Evolutionary conservation across 345 rosid species (phyloP).

Genomic region (Corchorus capsularis): DNA sequence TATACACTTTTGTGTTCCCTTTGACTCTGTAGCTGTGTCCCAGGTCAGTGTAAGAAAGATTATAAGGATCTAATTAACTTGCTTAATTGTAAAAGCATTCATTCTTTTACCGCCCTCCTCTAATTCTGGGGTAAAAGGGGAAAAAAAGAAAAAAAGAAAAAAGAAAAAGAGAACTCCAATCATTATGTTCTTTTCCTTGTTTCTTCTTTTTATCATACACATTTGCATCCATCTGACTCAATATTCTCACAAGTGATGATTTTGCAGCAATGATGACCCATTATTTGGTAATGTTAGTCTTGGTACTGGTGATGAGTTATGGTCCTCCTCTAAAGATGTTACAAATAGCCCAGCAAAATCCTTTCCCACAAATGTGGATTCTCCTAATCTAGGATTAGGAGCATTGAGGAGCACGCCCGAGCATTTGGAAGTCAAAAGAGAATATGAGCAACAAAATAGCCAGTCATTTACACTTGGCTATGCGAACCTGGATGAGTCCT

Average conservation of each 20-base stretch:
- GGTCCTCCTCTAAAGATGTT: constrained; percentile 73
- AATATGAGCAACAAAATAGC: constrained; percentile 54
- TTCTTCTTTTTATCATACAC: not conserved
- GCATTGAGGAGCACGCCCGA: constrained; percentile 38
- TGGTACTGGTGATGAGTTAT: constrained; percentile 65
- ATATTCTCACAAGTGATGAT: constrained; percentile 89
- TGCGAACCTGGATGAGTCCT: constrained; percentile 42
- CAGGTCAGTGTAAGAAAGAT: not conserved
- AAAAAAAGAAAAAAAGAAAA: too few species aligned
- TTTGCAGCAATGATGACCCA: constrained; percentile 93
- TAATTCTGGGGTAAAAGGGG: too few species aligned
- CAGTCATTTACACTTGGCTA: constrained; percentile 38
- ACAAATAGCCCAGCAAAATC: constrained; percentile 51
- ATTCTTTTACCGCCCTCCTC: too few species aligned
- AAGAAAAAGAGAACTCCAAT: not conserved
- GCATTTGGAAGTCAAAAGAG: constrained; percentile 42
- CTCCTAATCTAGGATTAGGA: constrained; percentile 50
- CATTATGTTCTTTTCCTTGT: not conserved
- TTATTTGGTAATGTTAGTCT: constrained; percentile 75
- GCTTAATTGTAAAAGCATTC: too few species aligned
- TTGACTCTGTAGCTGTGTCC: not conserved
- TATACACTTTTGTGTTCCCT: not conserved
- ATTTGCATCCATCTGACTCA: constrained; percentile 59
- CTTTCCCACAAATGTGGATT: constrained; percentile 46
- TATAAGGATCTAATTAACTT: too few species aligned